Percentiles rank a stretch among this genome's conserved stretches.
Conservation (phyloP, 805 yeast genomes). For the Yarrowia sp. region DNA sequence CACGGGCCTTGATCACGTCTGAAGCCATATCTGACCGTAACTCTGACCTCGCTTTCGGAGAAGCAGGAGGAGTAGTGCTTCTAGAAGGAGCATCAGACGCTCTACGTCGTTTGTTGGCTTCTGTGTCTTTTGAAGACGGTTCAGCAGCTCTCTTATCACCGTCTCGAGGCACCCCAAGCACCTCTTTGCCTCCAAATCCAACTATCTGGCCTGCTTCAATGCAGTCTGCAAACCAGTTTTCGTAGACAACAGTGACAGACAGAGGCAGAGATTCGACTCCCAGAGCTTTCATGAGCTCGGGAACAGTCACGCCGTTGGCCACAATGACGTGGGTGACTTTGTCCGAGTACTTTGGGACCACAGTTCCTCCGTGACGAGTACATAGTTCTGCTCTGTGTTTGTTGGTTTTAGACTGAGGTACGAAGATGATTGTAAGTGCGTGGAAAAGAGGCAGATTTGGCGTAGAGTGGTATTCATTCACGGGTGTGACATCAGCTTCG, state of each 20-base stretch:
- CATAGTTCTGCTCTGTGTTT: background rate
- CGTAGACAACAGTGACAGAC: background rate
- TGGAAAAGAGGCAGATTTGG: background rate
- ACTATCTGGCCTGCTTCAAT: constrained; percentile 12
- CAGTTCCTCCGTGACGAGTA: background rate
- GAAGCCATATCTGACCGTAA: background rate
- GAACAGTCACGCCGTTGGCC: background rate
- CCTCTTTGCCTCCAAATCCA: background rate
- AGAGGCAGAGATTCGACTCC: background rate
- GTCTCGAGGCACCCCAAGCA: background rate
- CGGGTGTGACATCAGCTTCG: background rate
- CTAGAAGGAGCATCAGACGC: background rate
- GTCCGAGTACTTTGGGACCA: background rate
- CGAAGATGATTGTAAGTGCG: background rate
- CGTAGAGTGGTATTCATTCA: background rate
- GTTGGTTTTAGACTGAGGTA: background rate
- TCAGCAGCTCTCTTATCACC: background rate
- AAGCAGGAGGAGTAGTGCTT: constrained; percentile 18
- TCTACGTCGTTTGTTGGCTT: background rate
- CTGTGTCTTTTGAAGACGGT: background rate
- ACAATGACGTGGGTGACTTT: constrained; percentile 3
- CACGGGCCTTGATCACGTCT: background rate
- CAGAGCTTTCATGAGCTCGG: background rate
- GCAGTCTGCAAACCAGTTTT: constrained; percentile 23
- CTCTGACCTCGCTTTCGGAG: background rate